Conservation (phyloP, 257 asterid species). For the Linderniella brevidens region DNA sequence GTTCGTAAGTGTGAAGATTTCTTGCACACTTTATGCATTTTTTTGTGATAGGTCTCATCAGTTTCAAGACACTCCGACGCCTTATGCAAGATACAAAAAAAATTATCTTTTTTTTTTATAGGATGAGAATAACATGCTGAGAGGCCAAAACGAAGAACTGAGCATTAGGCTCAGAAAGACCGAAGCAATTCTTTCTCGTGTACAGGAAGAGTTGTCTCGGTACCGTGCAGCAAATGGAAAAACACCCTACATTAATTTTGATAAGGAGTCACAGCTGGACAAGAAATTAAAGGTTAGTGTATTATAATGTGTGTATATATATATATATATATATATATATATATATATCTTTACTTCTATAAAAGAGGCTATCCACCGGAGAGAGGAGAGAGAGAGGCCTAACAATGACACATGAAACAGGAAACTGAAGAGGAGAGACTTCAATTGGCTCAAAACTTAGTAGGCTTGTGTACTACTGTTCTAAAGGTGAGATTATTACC, state of each 20-base stretch:
- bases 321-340: not conserved
- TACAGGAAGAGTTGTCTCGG: conserved; percentile 69
- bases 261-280: conserved; percentile 48
- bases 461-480: conserved; percentile 65
- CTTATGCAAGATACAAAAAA: conserved; percentile 6
- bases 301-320: not conserved
- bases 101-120: conserved; percentile 12
- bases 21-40: not conserved
- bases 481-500: conserved; percentile 33
- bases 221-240: conserved; percentile 68
- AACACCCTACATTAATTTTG: conserved; percentile 49
- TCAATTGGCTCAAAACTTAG: conserved; percentile 76
- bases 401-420: conserved; percentile 23
- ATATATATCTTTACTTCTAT: not conserved
- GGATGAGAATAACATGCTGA: conserved; percentile 81
- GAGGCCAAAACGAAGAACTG: conserved; percentile 70
- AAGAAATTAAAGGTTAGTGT: conserved; percentile 57
- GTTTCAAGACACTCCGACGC: not conserved
- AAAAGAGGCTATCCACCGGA: not conserved
- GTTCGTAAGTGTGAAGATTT: conserved; percentile 15
- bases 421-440: conserved; percentile 78
- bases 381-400: too few species aligned
- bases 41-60: not conserved
- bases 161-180: conserved; percentile 43
- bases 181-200: conserved; percentile 58